Percentiles rank a stretch among this genome's conserved stretches.
phyloP scores from a whole-genome alignment of 116 monocot species.

The Phalaenopsis hybrid region DNA sequence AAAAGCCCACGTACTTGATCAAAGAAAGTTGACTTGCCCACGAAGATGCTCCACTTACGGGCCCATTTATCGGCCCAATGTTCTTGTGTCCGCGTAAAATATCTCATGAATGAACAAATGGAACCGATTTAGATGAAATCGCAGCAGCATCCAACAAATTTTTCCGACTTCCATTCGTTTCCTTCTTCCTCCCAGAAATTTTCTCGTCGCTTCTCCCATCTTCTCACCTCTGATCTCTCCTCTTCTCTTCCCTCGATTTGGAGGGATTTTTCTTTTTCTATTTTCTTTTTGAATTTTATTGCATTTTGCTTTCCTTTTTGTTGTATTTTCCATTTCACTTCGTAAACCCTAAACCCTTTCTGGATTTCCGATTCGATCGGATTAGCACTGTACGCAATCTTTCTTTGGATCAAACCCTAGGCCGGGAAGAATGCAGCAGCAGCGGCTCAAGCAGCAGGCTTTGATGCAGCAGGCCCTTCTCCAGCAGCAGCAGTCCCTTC shows the following conservation, averaged over 20 bases:
- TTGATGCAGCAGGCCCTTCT: constrained; percentile 35
- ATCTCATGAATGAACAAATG: no score
- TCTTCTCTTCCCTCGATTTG: constrained; percentile 3
- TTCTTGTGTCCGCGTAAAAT: no score
- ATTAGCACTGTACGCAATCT: background rate
- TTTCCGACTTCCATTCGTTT: background rate
- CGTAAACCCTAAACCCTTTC: background rate
- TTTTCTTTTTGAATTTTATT: background rate
- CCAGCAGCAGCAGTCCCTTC: constrained; percentile 41
- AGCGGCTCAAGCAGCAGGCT: constrained; percentile 31
- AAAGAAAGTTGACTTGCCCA: no score
- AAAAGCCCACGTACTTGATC: no score
- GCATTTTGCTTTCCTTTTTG: background rate
- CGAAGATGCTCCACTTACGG: no score
- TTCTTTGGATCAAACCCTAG: background rate
- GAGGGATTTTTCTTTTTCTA: constrained; percentile 3
- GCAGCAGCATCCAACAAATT: no score
- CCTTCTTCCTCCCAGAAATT: background rate
- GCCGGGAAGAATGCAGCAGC: constrained; percentile 20
- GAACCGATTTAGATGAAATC: no score
- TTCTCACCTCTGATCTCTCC: background rate
- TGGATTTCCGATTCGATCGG: background rate
- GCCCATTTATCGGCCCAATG: no score
- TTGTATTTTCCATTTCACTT: background rate
- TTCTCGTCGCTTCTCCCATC: background rate